Conservation (phyloP, 148 eudicot genomes). For the Linanthus parryae region DNA sequence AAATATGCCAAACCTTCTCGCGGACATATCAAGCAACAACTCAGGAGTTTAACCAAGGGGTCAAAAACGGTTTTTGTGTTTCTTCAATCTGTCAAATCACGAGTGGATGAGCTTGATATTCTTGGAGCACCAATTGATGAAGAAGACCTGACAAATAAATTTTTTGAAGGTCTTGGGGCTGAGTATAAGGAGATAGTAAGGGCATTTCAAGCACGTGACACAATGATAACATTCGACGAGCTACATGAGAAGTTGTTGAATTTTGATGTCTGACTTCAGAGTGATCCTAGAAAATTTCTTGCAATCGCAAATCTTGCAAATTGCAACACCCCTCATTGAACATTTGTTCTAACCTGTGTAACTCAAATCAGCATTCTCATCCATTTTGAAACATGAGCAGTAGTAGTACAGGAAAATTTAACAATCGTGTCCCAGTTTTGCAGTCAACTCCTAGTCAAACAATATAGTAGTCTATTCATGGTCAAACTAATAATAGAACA, state of each 20-base stretch:
- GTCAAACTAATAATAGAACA: not conserved
- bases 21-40: not conserved
- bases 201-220: not conserved
- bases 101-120: not conserved
- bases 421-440: not conserved
- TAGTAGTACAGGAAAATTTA: not conserved
- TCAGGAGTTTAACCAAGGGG: not conserved
- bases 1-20: slow-evolving; percentile 2
- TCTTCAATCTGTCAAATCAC: not conserved
- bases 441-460: too few relatives aligned
- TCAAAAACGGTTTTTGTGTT: not conserved
- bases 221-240: not conserved
- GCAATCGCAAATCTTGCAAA: not conserved
- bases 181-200: not conserved
- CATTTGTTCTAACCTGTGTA: too few relatives aligned
- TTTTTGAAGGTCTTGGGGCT: not conserved
- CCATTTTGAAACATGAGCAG: not conserved
- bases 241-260: not conserved
- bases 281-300: not conserved
- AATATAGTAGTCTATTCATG: too few relatives aligned
- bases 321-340: not conserved
- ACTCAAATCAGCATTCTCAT: too few relatives aligned
- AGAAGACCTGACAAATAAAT: slow-evolving; percentile 1
- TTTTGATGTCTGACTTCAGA: not conserved
- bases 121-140: slow-evolving; percentile 1